These are phyloP conservation scores for Chrysosporium keratinophilum DNA, from an alignment of 2,329 filamentous ascomycete genomes.

Conservation along the genomic window DNA sequence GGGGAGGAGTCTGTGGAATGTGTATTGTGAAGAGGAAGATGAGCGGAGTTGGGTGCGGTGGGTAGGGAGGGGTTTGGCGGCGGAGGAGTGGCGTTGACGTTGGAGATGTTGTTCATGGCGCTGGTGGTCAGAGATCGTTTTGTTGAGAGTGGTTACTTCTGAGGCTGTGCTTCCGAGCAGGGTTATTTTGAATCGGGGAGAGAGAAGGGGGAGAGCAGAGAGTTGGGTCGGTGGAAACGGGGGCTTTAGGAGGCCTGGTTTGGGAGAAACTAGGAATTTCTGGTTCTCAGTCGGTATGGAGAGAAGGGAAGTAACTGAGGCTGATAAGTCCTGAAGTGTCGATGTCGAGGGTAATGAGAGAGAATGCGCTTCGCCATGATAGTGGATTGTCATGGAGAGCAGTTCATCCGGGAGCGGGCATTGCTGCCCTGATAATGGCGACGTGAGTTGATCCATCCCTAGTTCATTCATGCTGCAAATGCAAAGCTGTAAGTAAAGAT, in stretches of 20 bases:
- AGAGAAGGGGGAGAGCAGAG: constrained; percentile 24
- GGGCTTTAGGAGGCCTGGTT: constrained; percentile 38
- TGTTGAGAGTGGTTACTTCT: constrained; percentile 36
- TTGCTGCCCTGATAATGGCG: background rate
- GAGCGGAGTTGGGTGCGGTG: constrained; percentile 23
- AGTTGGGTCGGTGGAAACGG: constrained; percentile 35
- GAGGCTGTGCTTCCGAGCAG: constrained; percentile 36
- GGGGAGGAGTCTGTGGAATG: constrained; percentile 67
- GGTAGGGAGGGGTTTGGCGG: constrained; percentile 22
- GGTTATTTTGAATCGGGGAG: constrained; percentile 38
- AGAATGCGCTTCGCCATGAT: constrained; percentile 44
- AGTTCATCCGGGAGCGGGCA: background rate
- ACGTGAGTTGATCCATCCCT: background rate
- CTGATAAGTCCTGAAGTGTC: constrained; percentile 40
- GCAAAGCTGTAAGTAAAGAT: no score
- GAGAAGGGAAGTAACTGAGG: constrained; percentile 26
- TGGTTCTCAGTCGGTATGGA: constrained; percentile 35
- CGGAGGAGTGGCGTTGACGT: background rate
- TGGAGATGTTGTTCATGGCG: background rate
- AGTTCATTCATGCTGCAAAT: background rate
- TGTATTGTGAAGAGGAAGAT: constrained; percentile 46
- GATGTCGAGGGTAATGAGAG: constrained; percentile 41
- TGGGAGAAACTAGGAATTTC: constrained; percentile 39
- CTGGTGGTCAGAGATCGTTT: constrained; percentile 22
- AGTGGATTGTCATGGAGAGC: constrained; percentile 39